These are phyloP conservation scores for Ilyonectria robusta DNA, from an alignment of 2,329 filamentous ascomycete species.

Conservation along the genomic window DNA sequence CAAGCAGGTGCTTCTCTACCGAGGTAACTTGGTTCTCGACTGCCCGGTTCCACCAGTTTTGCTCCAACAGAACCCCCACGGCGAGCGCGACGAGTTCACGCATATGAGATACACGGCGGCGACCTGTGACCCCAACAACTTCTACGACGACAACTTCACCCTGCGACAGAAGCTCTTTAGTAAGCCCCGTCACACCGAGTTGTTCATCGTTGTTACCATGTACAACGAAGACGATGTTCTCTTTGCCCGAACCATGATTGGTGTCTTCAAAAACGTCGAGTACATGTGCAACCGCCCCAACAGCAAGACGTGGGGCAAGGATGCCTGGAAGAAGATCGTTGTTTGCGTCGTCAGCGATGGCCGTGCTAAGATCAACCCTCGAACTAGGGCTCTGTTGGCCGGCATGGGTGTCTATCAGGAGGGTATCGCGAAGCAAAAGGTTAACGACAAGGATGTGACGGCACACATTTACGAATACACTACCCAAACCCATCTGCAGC, in stretches of 20 bases:
- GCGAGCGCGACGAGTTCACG: slow-evolving; percentile 91
- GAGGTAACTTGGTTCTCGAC: slow-evolving; percentile 96
- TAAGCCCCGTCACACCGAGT: slow-evolving; percentile 91
- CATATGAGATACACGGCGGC: slow-evolving; percentile 96
- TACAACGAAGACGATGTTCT: slow-evolving; percentile 99
- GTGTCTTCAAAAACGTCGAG: slow-evolving; percentile 98
- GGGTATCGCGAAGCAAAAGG: slow-evolving; percentile 97
- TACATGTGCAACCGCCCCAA: slow-evolving; percentile 95
- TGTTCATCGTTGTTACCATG: slow-evolving; percentile 98
- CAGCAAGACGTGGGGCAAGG: slow-evolving; percentile 98
- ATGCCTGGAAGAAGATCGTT: slow-evolving; percentile 99
- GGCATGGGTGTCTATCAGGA: slow-evolving; percentile 98
- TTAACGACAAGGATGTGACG: slow-evolving; percentile 96
- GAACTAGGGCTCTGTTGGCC: slow-evolving; percentile 90
- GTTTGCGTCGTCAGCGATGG: slow-evolving; percentile 98
- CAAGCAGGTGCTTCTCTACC: slow-evolving; percentile 97
- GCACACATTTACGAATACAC: slow-evolving; percentile 98
- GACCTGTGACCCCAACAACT: slow-evolving; percentile 92
- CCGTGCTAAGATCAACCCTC: slow-evolving; percentile 94
- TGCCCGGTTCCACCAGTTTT: slow-evolving; percentile 93
- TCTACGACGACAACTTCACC: slow-evolving; percentile 91
- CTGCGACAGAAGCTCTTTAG: slow-evolving; percentile 92
- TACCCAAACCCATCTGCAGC: slow-evolving; percentile 85
- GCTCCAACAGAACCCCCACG: slow-evolving; percentile 89
- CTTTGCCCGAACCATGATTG: slow-evolving; percentile 95